Evolutionary conservation across 768 basidiomycete species (phyloP).

Genomic region (Mycena capillaripes): DNA sequence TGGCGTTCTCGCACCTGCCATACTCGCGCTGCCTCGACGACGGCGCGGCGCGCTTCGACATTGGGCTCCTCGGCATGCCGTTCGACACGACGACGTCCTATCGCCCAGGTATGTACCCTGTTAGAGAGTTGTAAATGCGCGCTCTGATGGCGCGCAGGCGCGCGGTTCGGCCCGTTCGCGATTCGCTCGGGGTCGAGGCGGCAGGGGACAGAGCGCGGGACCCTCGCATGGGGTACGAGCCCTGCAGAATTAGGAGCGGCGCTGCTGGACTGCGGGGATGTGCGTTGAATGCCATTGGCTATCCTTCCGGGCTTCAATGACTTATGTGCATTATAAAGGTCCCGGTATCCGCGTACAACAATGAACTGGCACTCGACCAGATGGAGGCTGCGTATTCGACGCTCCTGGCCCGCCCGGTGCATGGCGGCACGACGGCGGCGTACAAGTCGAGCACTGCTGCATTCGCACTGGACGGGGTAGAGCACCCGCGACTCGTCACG

Average conservation of each 20-base stretch:
- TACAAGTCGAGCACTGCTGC: constrained; percentile 42
- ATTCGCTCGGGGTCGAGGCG: constrained; percentile 71
- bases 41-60: constrained; percentile 56
- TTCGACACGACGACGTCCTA: constrained; percentile 65
- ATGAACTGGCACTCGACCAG: constrained; percentile 72
- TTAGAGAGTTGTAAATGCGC: neutral
- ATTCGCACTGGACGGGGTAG: constrained; percentile 66
- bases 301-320: constrained; percentile 37
- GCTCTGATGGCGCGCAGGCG: constrained; percentile 60
- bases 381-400: constrained; percentile 77
- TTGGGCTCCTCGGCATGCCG: constrained; percentile 72
- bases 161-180: constrained; percentile 75
- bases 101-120: constrained; percentile 52
- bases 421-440: constrained; percentile 39
- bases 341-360: constrained; percentile 71
- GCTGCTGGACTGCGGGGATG: constrained; percentile 76
- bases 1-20: constrained; percentile 76
- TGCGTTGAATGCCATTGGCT: constrained; percentile 38
- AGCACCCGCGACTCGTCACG: constrained; percentile 75
- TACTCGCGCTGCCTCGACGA: constrained; percentile 53
- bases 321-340: constrained; percentile 51
- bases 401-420: constrained; percentile 64
- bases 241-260: constrained; percentile 59
- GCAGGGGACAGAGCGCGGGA: constrained; percentile 58
- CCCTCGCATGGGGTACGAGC: constrained; percentile 63